Conservation (phyloP, 441 rosid genomes). For the Jatropha multifida region DNA sequence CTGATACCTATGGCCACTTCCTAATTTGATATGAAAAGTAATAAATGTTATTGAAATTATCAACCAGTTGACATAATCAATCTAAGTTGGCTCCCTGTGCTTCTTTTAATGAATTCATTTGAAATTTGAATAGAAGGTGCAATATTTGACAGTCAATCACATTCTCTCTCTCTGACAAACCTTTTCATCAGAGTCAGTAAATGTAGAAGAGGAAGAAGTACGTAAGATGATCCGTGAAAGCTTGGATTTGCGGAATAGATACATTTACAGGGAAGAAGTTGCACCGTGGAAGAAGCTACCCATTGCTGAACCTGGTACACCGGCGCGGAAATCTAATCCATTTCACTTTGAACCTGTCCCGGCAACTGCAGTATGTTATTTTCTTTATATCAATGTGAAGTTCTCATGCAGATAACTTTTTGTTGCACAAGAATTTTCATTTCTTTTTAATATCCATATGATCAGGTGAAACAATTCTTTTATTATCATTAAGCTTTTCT, state of each 20-base stretch:
- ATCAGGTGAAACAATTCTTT: background rate
- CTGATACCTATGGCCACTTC: background rate
- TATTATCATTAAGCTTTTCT: background rate
- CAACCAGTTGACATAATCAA: background rate
- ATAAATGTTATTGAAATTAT: background rate
- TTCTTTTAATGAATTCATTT: background rate
- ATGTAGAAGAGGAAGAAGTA: slow-evolving; percentile 54
- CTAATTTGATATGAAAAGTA: background rate
- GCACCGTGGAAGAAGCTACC: slow-evolving; percentile 61
- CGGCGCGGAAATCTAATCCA: slow-evolving; percentile 45
- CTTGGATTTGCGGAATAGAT: slow-evolving; percentile 55
- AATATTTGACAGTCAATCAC: background rate
- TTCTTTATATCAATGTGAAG: slow-evolving; percentile 12
- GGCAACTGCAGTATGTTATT: slow-evolving; percentile 50
- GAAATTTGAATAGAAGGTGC: background rate
- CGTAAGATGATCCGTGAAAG: slow-evolving; percentile 50
- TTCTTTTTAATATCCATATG: background rate
- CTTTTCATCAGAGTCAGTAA: slow-evolving; percentile 35
- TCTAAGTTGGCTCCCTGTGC: background rate
- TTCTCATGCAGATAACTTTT: slow-evolving; percentile 2
- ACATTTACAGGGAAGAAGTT: slow-evolving; percentile 52
- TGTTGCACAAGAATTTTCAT: background rate
- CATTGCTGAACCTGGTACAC: slow-evolving; percentile 34
- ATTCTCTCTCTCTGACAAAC: slow-evolving; percentile 2
- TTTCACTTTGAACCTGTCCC: slow-evolving; percentile 50